phyloP scores from a whole-genome alignment of 768 basidiomycete genomes.

The Psilocybe subaeruginosa region DNA sequence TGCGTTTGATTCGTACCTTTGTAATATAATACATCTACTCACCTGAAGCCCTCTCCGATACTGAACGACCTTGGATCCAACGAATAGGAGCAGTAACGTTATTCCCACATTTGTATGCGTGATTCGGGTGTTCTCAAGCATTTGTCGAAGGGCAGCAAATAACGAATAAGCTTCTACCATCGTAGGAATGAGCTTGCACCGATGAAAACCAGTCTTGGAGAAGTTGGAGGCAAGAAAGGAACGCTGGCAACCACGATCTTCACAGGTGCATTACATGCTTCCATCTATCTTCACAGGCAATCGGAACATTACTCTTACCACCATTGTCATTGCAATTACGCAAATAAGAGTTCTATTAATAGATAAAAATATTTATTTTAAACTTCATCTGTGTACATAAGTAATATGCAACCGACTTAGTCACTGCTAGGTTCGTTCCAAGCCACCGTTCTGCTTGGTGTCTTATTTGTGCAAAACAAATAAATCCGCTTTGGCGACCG shows the following conservation, averaged over 20 bases:
- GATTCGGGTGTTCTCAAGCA: not conserved
- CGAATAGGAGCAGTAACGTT: not conserved
- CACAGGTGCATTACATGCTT: too few species aligned
- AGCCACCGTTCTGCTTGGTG: too few species aligned
- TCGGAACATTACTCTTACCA: too few species aligned
- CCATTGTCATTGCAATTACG: too few species aligned
- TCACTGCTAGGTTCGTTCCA: too few species aligned
- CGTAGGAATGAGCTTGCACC: not conserved
- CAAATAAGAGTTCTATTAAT: too few species aligned
- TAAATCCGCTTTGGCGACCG: too few species aligned
- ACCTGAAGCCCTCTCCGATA: not conserved
- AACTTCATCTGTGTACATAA: too few species aligned
- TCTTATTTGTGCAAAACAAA: too few species aligned
- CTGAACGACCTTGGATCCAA: not conserved
- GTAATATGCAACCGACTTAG: too few species aligned
- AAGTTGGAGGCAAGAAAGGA: not conserved
- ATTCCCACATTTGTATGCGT: not conserved
- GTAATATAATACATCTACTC: not conserved
- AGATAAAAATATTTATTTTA: too few species aligned
- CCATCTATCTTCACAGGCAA: too few species aligned
- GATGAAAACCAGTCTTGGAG: not conserved
- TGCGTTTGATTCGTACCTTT: not conserved
- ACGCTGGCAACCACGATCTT: not conserved
- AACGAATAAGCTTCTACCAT: not conserved
- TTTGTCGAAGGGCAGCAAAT: not conserved